These are phyloP conservation scores for Candida gigantensis DNA, from an alignment of 1,139 yeast genomes.

Conservation along the genomic window DNA sequence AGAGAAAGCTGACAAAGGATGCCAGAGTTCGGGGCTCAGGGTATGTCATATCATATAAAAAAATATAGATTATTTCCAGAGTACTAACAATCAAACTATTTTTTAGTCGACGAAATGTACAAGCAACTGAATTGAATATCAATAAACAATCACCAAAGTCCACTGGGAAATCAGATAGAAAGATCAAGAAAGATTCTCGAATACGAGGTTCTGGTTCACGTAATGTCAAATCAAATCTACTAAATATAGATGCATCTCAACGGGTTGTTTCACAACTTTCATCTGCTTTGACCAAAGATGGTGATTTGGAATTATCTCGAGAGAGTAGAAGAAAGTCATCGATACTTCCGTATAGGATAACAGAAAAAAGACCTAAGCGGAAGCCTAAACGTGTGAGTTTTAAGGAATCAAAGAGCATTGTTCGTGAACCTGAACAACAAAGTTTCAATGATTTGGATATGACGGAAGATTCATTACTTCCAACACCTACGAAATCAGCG, in stretches of 20 bases:
- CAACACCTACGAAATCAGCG: not conserved
- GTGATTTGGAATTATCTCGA: slow-evolving; percentile 6
- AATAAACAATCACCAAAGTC: not conserved
- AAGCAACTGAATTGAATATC: slow-evolving; percentile 3
- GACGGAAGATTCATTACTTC: not conserved
- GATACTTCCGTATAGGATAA: slow-evolving; percentile 2
- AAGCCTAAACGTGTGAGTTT: slow-evolving; percentile 3
- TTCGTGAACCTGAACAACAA: too few species aligned
- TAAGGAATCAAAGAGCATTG: too few species aligned
- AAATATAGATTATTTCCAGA: too few species aligned
- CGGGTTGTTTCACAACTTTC: slow-evolving; percentile 6
- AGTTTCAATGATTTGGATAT: slow-evolving; percentile 1
- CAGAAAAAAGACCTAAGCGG: too few species aligned
- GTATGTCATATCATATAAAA: slow-evolving; percentile 36
- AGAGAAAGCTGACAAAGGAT: slow-evolving; percentile 23
- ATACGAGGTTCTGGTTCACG: slow-evolving; percentile 43
- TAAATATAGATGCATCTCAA: slow-evolving; percentile 4
- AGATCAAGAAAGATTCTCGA: slow-evolving; percentile 26
- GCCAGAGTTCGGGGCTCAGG: slow-evolving; percentile 44
- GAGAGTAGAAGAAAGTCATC: slow-evolving; percentile 6
- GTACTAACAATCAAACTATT: slow-evolving; percentile 12
- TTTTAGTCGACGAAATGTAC: slow-evolving; percentile 13
- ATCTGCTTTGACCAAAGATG: slow-evolving; percentile 4
- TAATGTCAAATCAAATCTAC: not conserved
- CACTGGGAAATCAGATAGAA: slow-evolving; percentile 15